Percentiles rank a stretch among this genome's conserved stretches.
Evolutionary conservation across 2,329 filamentous ascomycete species (phyloP).

Genomic region (Moelleriella libera): DNA sequence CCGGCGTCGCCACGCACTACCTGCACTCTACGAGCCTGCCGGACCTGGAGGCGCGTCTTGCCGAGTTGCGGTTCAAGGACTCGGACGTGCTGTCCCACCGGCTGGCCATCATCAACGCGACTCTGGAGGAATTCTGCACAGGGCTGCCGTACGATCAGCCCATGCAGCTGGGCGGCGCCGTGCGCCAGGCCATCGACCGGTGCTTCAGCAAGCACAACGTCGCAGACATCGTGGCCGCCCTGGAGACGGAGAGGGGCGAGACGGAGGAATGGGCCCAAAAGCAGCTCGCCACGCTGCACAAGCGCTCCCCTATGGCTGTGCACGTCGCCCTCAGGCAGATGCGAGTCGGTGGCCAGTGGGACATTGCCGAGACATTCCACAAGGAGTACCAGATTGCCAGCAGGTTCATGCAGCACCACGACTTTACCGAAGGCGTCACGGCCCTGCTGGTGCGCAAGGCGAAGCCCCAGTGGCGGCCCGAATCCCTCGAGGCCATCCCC

Average conservation of each 20-base stretch:
- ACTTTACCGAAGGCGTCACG: conserved; percentile 87
- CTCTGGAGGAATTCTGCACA: conserved; percentile 83
- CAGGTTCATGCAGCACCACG: conserved; percentile 79
- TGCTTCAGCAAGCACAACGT: conserved; percentile 60
- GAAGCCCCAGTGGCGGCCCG: conserved; percentile 63
- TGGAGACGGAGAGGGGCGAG: conserved; percentile 37
- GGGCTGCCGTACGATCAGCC: conserved; percentile 66
- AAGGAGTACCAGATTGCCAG: conserved; percentile 73
- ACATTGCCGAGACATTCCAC: conserved; percentile 71
- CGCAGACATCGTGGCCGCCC: conserved; percentile 53
- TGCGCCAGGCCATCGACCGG: conserved; percentile 72
- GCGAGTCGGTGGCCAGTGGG: conserved; percentile 61
- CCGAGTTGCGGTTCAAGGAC: conserved; percentile 81
- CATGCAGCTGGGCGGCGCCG: conserved; percentile 50
- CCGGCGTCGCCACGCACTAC: conserved; percentile 91
- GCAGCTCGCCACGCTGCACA: conserved; percentile 59
- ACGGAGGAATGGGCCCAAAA: conserved; percentile 63
- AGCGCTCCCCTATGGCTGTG: conserved; percentile 75
- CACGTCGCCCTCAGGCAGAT: conserved; percentile 77
- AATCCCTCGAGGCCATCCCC: conserved; percentile 53
- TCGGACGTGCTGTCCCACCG: conserved; percentile 49
- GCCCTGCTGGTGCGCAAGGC: conserved; percentile 61
- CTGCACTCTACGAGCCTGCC: conserved; percentile 79
- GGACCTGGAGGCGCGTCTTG: conserved; percentile 68
- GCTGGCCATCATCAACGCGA: conserved; percentile 62